phyloP scores from a whole-genome alignment of 129 eudicot genomes.

The Lonicera japonica region DNA sequence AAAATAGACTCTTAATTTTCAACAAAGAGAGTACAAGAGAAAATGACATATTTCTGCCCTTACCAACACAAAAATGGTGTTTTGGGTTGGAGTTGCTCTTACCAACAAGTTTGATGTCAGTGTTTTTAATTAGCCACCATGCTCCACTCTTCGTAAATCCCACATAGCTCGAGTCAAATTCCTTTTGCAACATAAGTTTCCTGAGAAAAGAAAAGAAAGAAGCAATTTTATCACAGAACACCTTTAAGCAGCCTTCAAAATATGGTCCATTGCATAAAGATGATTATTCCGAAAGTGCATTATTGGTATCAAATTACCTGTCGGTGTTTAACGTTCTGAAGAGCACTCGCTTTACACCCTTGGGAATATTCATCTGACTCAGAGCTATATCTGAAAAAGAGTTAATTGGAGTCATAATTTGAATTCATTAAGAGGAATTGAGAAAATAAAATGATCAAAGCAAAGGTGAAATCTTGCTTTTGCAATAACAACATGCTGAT shows the following conservation, averaged over 20 bases:
- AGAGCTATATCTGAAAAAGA: constrained; percentile 44
- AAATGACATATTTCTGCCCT: no score
- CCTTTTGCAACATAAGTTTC: constrained; percentile 40
- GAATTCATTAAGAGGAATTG: constrained; percentile 1
- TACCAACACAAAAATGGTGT: no score
- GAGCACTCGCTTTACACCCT: constrained; percentile 62
- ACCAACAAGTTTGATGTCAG: constrained; percentile 74
- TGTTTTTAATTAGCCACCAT: constrained; percentile 56
- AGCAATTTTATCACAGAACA: not conserved
- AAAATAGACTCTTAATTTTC: no score
- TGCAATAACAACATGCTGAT: no score
- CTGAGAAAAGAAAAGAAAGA: constrained; percentile 19
- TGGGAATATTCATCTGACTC: constrained; percentile 47
- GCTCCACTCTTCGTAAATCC: constrained; percentile 65
- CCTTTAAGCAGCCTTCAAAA: no score
- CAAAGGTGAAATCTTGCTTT: not conserved
- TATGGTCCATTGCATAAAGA: no score
- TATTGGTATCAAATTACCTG: constrained; percentile 22
- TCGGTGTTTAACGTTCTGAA: constrained; percentile 64
- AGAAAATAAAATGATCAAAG: not conserved
- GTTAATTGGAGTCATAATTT: not conserved
- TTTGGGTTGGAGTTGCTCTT: constrained; percentile 9
- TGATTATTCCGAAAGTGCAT: not conserved
- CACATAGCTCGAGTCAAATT: constrained; percentile 43
- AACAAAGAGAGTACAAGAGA: no score